phyloP scores from a whole-genome alignment of 805 yeast species.

The Saccharomyces kudriavzevii region DNA sequence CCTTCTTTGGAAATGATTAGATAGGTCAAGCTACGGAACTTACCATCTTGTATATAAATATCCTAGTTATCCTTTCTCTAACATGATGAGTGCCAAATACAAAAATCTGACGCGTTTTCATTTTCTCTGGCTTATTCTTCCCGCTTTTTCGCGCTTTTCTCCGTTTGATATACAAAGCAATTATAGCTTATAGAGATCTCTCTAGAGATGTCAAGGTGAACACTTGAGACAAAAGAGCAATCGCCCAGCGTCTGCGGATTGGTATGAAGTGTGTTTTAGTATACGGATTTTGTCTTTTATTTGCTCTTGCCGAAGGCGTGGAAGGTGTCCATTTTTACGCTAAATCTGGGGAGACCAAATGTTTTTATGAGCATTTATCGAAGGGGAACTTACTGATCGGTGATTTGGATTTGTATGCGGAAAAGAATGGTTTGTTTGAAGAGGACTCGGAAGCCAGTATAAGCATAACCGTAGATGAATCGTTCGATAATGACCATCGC shows the following conservation, averaged over 20 bases:
- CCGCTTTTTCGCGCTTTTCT: neutral
- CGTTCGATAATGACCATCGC: slow-evolving; percentile 75
- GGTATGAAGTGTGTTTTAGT: neutral
- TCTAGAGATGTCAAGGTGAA: too few species aligned
- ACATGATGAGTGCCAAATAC: neutral
- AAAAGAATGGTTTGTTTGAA: slow-evolving; percentile 39
- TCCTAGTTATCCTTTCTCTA: neutral
- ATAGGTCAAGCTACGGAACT: neutral
- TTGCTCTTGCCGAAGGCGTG: neutral
- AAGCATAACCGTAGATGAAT: slow-evolving; percentile 38
- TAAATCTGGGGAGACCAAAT: slow-evolving; percentile 64
- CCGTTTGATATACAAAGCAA: neutral
- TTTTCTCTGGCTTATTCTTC: neutral
- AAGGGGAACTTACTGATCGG: slow-evolving; percentile 70
- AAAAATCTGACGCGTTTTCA: neutral
- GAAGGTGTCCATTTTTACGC: slow-evolving; percentile 61
- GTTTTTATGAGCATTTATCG: slow-evolving; percentile 77
- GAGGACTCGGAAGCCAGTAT: slow-evolving; percentile 27
- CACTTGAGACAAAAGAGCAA: neutral
- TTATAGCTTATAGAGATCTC: too few species aligned
- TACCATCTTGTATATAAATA: neutral
- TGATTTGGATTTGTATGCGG: slow-evolving; percentile 57
- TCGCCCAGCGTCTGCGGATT: neutral
- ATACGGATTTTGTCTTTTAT: neutral
- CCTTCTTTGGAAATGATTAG: neutral